phyloP scores from a whole-genome alignment of 495 filamentous ascomycete species.

The Poronia punctata region DNA sequence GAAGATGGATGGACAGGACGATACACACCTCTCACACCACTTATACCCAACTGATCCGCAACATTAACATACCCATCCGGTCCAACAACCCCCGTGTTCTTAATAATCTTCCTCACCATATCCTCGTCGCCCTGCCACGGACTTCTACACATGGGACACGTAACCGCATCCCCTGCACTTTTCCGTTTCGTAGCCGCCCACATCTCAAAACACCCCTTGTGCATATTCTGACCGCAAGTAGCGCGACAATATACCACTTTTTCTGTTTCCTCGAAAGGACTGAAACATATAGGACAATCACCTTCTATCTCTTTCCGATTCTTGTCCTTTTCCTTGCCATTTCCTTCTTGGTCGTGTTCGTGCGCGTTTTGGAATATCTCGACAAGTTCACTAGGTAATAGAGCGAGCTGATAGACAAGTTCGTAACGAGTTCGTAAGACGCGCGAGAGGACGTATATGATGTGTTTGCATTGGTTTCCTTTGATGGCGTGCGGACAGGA shows the following conservation, averaged over 20 bases:
- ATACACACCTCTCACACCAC: slow-evolving; percentile 40
- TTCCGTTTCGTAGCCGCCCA: slow-evolving; percentile 55
- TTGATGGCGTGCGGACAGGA: slow-evolving; percentile 56
- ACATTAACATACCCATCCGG: slow-evolving; percentile 63
- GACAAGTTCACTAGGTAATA: slow-evolving; percentile 57
- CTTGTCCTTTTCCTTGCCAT: slow-evolving; percentile 12
- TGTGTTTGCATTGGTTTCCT: slow-evolving; percentile 66
- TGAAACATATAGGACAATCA: slow-evolving; percentile 77
- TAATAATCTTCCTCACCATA: slow-evolving; percentile 40
- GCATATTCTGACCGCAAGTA: slow-evolving; percentile 73
- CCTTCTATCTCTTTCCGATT: slow-evolving; percentile 52
- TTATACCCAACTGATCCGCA: slow-evolving; percentile 54
- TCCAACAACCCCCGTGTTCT: slow-evolving; percentile 31
- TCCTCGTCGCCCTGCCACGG: slow-evolving; percentile 53
- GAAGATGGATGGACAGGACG: not conserved
- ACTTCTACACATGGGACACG: slow-evolving; percentile 57
- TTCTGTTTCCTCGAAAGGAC: slow-evolving; percentile 53
- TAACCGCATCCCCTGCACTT: slow-evolving; percentile 36
- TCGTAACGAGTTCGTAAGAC: slow-evolving; percentile 57
- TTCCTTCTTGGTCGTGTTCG: slow-evolving; percentile 1
- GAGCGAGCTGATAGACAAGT: slow-evolving; percentile 67
- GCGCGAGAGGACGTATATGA: slow-evolving; percentile 43
- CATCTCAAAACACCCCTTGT: slow-evolving; percentile 62
- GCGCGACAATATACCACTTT: slow-evolving; percentile 63
- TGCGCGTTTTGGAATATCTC: slow-evolving; percentile 54